Evolutionary conservation across 768 basidiomycete genomes (phyloP).

Genomic region (Paxillus involutus): DNA sequence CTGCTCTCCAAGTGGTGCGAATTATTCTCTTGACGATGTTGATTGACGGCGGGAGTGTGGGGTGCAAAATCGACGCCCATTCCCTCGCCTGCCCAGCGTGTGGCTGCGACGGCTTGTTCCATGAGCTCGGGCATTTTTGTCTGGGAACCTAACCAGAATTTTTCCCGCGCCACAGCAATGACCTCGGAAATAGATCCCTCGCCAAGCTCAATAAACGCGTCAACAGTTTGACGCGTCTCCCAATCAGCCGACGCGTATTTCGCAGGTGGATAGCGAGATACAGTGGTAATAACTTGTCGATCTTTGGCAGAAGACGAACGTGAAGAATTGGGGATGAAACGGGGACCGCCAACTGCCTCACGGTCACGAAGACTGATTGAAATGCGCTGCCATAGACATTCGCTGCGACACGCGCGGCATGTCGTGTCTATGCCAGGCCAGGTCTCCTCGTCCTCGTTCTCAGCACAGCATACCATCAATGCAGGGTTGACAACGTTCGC

Average conservation of each 20-base stretch:
- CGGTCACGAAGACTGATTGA: constrained; percentile 46
- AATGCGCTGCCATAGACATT: constrained; percentile 66
- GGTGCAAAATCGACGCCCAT: constrained; percentile 32
- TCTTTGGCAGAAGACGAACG: constrained; percentile 14
- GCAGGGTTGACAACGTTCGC: constrained; percentile 23
- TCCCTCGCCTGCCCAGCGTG: constrained; percentile 40
- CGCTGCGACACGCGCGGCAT: constrained; percentile 63
- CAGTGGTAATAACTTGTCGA: neutral
- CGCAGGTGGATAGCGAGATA: constrained; percentile 24
- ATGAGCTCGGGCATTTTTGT: constrained; percentile 70
- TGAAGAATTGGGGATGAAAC: constrained; percentile 24
- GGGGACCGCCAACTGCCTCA: constrained; percentile 55
- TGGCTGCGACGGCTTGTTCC: constrained; percentile 65
- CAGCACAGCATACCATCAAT: constrained; percentile 48
- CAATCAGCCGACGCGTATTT: constrained; percentile 47
- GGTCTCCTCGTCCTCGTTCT: constrained; percentile 72
- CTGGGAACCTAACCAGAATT: constrained; percentile 63
- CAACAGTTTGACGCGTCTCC: constrained; percentile 67
- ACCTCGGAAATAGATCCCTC: constrained; percentile 69
- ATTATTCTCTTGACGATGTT: neutral
- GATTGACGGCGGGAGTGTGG: constrained; percentile 13
- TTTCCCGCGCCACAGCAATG: constrained; percentile 61
- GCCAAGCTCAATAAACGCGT: constrained; percentile 71
- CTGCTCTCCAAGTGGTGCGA: neutral
- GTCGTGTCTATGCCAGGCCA: constrained; percentile 68